These are phyloP conservation scores for Aspergillus sp. DNA, from an alignment of 2,329 filamentous ascomycete genomes.

Conservation along the genomic window DNA sequence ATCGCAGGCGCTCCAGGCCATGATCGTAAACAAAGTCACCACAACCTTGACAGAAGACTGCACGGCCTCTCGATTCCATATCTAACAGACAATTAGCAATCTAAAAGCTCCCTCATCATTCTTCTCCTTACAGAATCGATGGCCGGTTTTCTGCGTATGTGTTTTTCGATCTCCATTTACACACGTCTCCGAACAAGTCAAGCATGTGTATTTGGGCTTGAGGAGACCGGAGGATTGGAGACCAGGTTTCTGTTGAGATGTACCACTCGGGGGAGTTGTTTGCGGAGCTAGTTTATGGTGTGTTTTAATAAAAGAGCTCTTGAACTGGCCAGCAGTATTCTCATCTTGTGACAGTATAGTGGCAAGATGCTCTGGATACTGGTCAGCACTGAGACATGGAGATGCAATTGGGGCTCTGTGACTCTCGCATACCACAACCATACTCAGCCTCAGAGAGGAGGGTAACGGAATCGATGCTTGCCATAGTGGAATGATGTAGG, in stretches of 20 bases:
- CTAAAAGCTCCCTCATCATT: neutral
- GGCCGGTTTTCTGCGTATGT: slow-evolving; percentile 34
- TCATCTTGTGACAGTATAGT: slow-evolving; percentile 26
- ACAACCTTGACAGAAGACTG: slow-evolving; percentile 36
- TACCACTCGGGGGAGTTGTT: slow-evolving; percentile 16
- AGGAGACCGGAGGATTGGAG: slow-evolving; percentile 22
- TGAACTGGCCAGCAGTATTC: slow-evolving; percentile 31
- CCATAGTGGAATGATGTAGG: slow-evolving; percentile 17
- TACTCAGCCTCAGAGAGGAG: slow-evolving; percentile 34
- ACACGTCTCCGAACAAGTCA: slow-evolving; percentile 31
- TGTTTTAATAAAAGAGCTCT: slow-evolving; percentile 26
- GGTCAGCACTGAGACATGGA: slow-evolving; percentile 11
- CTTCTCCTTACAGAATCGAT: slow-evolving; percentile 35
- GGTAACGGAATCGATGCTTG: slow-evolving; percentile 28
- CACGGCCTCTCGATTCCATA: slow-evolving; percentile 36
- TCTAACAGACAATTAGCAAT: slow-evolving; percentile 20
- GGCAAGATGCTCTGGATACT: slow-evolving; percentile 33
- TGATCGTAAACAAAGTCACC: slow-evolving; percentile 39
- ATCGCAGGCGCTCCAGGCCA: slow-evolving; percentile 32
- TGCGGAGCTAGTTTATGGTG: slow-evolving; percentile 24
- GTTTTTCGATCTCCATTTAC: slow-evolving; percentile 25
- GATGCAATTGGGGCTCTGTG: neutral
- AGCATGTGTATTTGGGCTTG: slow-evolving; percentile 36
- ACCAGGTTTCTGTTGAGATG: slow-evolving; percentile 13
- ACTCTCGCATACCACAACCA: slow-evolving; percentile 34